A percentile compares a stretch with the other conserved stretches of the same genome.
Evolutionary conservation across 768 basidiomycete species (phyloP).

Genomic region (Leccinellum rugosiceps): DNA sequence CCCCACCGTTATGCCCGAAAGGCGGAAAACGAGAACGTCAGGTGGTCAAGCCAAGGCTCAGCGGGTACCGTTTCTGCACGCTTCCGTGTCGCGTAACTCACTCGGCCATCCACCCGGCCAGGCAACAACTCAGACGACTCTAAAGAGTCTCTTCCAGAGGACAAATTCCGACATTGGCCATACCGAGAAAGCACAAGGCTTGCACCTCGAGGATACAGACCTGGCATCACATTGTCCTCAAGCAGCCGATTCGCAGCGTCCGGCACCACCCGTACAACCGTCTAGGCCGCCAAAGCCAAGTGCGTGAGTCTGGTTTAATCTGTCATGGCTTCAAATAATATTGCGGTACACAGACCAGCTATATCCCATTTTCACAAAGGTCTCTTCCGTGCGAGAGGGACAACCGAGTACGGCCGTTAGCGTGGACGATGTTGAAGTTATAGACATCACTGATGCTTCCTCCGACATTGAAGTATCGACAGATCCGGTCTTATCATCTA

Average conservation of each 20-base stretch:
- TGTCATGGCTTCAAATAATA: background rate
- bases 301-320: conserved; percentile 12
- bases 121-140: conserved; percentile 26
- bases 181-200: background rate
- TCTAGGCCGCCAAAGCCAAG: conserved; percentile 11
- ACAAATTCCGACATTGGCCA: background rate
- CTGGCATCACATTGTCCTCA: background rate
- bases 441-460: conserved; percentile 18
- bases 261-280: background rate
- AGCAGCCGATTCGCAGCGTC: background rate
- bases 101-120: background rate
- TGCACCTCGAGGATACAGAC: background rate
- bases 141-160: conserved; percentile 25
- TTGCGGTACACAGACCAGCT: conserved; percentile 18
- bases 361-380: conserved; percentile 26
- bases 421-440: conserved; percentile 17
- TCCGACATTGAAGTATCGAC: conserved; percentile 15
- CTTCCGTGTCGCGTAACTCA: conserved; percentile 6
- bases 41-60: conserved; percentile 7
- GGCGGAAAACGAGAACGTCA: conserved; percentile 19
- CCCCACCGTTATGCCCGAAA: conserved; percentile 22
- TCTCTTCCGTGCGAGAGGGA: conserved; percentile 1
- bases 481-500: conserved; percentile 10
- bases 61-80: conserved; percentile 14
- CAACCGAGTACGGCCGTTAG: background rate